A percentile compares a stretch with the other conserved stretches of the same genome.
Evolutionary conservation across 345 rosid species (phyloP).

Genomic region (Euphorbia tirucalli): DNA sequence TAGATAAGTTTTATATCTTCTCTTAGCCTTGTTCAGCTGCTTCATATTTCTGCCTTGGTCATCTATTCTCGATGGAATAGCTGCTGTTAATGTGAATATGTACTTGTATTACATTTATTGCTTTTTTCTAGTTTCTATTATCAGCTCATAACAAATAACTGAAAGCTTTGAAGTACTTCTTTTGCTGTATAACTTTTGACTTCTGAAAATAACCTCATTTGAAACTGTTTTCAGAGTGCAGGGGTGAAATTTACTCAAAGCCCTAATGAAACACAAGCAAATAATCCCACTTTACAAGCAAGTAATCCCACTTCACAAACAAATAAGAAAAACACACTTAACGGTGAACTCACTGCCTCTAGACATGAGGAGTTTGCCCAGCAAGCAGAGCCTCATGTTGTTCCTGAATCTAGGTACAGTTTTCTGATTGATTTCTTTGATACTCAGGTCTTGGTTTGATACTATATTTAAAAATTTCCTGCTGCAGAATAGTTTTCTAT

Average conservation of each 20-base stretch:
- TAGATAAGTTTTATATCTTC: neutral
- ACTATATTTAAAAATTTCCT: neutral
- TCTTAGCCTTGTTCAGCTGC: neutral
- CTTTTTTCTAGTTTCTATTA: slow-evolving; percentile 1
- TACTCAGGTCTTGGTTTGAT: slow-evolving; percentile 1
- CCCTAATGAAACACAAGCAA: slow-evolving; percentile 25
- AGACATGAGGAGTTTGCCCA: slow-evolving; percentile 43
- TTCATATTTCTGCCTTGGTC: neutral
- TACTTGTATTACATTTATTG: neutral
- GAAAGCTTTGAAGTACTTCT: neutral
- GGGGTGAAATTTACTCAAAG: slow-evolving; percentile 88
- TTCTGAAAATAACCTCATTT: slow-evolving; percentile 12
- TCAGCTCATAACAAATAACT: neutral
- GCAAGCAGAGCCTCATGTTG: slow-evolving; percentile 43
- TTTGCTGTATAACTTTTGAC: neutral
- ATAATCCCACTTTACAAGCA: slow-evolving; percentile 37
- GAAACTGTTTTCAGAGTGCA: slow-evolving; percentile 46
- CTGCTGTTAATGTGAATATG: neutral
- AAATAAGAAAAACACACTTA: slow-evolving; percentile 43
- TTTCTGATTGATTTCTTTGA: slow-evolving; percentile 9
- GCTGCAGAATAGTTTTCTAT: neutral
- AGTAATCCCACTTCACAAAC: slow-evolving; percentile 41
- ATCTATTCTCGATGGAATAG: neutral
- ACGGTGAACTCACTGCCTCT: slow-evolving; percentile 57
- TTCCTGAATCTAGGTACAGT: slow-evolving; percentile 75